phyloP scores from a whole-genome alignment of 2,329 filamentous ascomycete species.

The Ilyonectria destructans region DNA sequence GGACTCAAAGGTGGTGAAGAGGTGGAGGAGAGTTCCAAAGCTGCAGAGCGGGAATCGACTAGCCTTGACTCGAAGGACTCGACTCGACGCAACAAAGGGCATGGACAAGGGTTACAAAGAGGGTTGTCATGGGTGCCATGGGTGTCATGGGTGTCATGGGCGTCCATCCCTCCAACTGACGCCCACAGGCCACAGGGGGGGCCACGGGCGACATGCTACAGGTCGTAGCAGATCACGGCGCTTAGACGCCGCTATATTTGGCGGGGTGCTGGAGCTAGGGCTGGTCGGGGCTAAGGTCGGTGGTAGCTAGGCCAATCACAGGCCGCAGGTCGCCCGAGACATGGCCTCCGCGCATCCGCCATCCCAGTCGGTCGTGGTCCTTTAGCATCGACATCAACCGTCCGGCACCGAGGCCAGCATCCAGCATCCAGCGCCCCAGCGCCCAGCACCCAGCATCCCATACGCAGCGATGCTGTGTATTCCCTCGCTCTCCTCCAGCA shows the following conservation, averaged over 20 bases:
- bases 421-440: background rate
- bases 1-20: conserved; percentile 7
- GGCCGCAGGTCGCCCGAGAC: conserved; percentile 20
- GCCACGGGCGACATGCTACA: background rate
- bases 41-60: conserved; percentile 13
- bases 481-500: background rate
- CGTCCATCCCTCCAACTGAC: conserved; percentile 4
- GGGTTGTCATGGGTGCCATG: background rate
- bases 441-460: background rate
- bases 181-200: background rate
- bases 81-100: background rate
- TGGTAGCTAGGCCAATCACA: conserved; percentile 16
- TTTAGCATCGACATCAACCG: conserved; percentile 5
- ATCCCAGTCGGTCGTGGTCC: conserved; percentile 19
- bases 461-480: background rate
- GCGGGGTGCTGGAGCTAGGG: conserved; percentile 41
- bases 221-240: conserved; percentile 34
- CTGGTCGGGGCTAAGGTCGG: conserved; percentile 33
- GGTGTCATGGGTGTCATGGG: background rate
- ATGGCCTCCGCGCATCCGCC: conserved; percentile 17
- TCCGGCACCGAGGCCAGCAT: background rate
- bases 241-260: conserved; percentile 51
- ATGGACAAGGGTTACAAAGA: conserved; percentile 9
- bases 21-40: background rate
- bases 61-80: background rate